Base-by-base conservation (phyloP, 345 rosid genomes). In the Raphanus sativus region DNA sequence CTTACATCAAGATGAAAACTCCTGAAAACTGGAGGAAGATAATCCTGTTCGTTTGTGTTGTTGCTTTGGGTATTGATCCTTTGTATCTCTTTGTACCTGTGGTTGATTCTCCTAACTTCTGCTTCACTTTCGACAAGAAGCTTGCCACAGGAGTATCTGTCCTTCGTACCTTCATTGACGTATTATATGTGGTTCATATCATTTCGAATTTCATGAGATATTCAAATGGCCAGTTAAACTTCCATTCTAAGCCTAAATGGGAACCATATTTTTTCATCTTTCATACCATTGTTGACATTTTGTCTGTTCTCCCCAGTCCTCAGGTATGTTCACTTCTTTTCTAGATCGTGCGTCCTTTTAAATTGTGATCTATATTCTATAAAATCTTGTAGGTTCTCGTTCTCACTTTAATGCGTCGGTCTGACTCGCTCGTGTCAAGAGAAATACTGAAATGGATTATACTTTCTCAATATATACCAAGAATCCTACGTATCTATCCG, bases 1-100 rank as follows among this genome's bases (percentile, higher is more conserved):
- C 73, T 79, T 80, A 80, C 32, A 77, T 52, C 29, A 86, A 82
- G 56, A 74, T 85, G 6, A 73, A 32, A 72, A 75, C 75, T 54
- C 21, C 62, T 11, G 75, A 63, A 48, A 64, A 62, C 56, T 65
- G 73, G 76, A 75, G n/a, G 11, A 75, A 50, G 64, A 60, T 6
- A 4, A 45, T 75, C n/a, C 4, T 75, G n/a, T 5, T 28, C 0
- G 21, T 30, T 10, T 75, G 77, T 6, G 72, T 80, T 8, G 13
- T 8, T 29, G 83, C 83, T 70, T 59, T 75, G 32, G 83, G 64
- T 11, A 2, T 80, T 45, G 83, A 80, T 32, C 80, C 83, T 12
- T 60, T 80, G 76, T 80, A 75, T 62, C 8, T 80, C 30, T 80
- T 75, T 38, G n/a, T 80, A 40, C 83, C 80, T 17, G 69, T 75